Evolutionary conservation across 2,329 filamentous ascomycete species (phyloP), one percentile per base, ranked within the genome.

Genomic region (Colletotrichum eremochloae): DNA sequence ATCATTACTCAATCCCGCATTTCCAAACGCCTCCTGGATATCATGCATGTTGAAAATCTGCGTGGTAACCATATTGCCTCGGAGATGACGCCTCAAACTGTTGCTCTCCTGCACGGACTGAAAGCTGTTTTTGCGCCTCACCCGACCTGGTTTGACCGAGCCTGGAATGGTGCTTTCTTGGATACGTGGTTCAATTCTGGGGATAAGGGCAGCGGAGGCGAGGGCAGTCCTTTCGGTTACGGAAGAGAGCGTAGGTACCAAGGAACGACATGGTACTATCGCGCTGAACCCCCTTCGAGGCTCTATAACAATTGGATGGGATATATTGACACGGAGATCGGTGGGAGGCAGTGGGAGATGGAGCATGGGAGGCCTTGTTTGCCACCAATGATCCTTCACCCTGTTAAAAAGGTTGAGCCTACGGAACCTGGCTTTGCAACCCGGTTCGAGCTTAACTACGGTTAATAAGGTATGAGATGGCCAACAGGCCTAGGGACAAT

Each of bases 81-180:
- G 0, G 93, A 96, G 79, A 95, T 96, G 93, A 93, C 91, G 73
- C 90, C 93, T 0, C 91, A 92, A 67, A 92, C 92, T 0, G 88
- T 92, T 40, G 90, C 92, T 0, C 85, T 96, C n/a, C 88, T 94
- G 73, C 93, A 96, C 79, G 93, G 94, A 7, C 85, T 95, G 57
- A 96, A 96, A 82, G 90, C 92, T 5, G 91, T 94, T 3, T 94
- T 92, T 77, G 92, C 90, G 11, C 93, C 93, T 12, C 93, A 95
- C 80, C 93, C 93, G 1, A 89, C 95, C 53, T 95, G 91, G 80
- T 93, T 94, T 77, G 93, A 96, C 80, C 89, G 93, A 71, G 88
- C 92, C 63, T 95, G 92, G 92, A 82, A 82, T 40, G 84, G 86
- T 2, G 80, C 83, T 33, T 86, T 86, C 71, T 79, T 91, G 36